A percentile compares a stretch with the other conserved stretches of the same genome.
Evolutionary conservation across 306 rosid genomes (phyloP).

Genomic region (Echinosophora koreensis): DNA sequence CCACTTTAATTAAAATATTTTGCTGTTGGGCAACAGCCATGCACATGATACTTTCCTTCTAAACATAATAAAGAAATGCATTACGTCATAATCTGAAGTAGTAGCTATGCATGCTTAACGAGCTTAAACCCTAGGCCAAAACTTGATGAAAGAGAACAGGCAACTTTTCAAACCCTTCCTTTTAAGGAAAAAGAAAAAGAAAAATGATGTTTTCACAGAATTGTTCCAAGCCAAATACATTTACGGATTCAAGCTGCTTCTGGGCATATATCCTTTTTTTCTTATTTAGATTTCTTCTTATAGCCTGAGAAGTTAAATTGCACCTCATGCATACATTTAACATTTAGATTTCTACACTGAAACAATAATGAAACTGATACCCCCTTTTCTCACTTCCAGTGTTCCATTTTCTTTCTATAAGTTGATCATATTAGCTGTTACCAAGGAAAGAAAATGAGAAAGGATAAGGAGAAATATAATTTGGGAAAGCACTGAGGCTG

Average conservation of each 20-base stretch:
- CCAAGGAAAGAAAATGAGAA: constrained; percentile 1
- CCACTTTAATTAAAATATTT: constrained; percentile 26
- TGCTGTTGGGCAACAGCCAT: not conserved
- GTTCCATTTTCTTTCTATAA: constrained; percentile 14
- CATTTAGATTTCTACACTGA: not conserved
- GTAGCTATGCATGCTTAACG: not conserved
- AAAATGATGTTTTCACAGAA: not conserved
- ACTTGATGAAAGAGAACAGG: constrained; percentile 14
- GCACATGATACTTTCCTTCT: constrained; percentile 6
- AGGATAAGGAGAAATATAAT: constrained; percentile 14
- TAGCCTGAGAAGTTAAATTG: constrained; percentile 20
- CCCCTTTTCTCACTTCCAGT: constrained; percentile 3
- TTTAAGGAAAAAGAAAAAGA: not conserved
- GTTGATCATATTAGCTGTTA: constrained; percentile 27
- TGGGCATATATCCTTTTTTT: not conserved
- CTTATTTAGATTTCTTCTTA: constrained; percentile 19
- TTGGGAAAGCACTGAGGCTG: constrained; percentile 23
- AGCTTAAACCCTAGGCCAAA: constrained; percentile 28
- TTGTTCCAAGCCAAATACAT: constrained; percentile 17
- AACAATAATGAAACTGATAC: not conserved
- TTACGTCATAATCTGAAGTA: constrained; percentile 6
- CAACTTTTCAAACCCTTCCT: constrained; percentile 8
- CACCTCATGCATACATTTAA: constrained; percentile 26
- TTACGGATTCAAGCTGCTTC: constrained; percentile 33
- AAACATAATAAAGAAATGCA: not conserved